These are phyloP conservation scores for Pseudogymnoascus sp. DNA, from an alignment of 2,329 filamentous ascomycete genomes.

Conservation along the genomic window DNA sequence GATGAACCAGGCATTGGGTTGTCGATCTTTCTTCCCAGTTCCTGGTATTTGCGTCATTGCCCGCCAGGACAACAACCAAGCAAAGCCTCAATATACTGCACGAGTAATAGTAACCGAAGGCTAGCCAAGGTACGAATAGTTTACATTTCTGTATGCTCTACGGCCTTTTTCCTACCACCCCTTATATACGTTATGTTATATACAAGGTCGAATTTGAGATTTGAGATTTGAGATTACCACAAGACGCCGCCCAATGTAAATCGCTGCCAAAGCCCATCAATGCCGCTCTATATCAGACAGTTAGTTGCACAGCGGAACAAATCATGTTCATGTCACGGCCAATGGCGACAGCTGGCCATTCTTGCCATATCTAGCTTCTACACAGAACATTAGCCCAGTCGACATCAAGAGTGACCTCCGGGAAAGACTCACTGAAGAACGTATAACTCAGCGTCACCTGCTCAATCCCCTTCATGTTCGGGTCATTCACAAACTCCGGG, in stretches of 20 bases:
- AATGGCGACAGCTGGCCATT: conserved; percentile 53
- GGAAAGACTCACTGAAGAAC: conserved; percentile 77
- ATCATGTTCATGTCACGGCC: conserved; percentile 12
- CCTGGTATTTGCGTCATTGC: conserved; percentile 2
- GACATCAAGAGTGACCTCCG: background rate
- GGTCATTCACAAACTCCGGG: conserved; percentile 83
- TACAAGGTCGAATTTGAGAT: conserved; percentile 7
- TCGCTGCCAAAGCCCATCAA: background rate
- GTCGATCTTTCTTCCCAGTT: conserved; percentile 5
- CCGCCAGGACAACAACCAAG: background rate
- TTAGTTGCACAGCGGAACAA: background rate
- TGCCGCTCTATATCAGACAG: conserved; percentile 12
- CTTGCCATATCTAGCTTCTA: conserved; percentile 78
- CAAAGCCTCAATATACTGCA: background rate
- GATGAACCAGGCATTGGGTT: background rate
- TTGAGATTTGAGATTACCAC: conserved; percentile 21
- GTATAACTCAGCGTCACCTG: conserved; percentile 95
- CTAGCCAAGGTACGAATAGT: background rate
- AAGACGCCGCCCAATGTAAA: conserved; percentile 12
- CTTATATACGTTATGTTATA: background rate
- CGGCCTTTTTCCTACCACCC: background rate
- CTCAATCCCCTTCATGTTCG: conserved; percentile 88
- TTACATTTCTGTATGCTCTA: background rate
- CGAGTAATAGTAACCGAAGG: background rate
- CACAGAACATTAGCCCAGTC: conserved; percentile 30